Evolutionary conservation across 2,329 filamentous ascomycete species (phyloP), one percentile per base, ranked within the genome.

Genomic region (Aspergillaceae sp.): DNA sequence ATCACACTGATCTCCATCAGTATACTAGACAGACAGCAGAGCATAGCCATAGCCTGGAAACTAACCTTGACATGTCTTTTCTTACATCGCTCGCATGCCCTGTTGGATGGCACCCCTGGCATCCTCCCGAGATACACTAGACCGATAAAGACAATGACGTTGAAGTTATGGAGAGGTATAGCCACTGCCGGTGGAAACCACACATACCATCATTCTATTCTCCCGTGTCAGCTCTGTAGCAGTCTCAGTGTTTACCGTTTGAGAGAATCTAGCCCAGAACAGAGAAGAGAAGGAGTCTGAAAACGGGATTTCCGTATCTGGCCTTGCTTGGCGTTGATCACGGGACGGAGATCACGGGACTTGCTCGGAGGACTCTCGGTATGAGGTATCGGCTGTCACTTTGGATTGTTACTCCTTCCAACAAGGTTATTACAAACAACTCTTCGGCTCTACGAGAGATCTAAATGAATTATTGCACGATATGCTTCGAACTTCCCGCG

Each of bases 21-120:
- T 5, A 29, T 29, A 27, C 28, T 30, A 41, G 44, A 41, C 11
- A 19, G 4, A 11, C 19, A 41, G 4, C 4, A 28, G 29, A 19
- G 29, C 5, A 30, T 32, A 41, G n/a, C 10, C 8, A 2, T 32
- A 32, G 7, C 4, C 5, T 7, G 5, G 4, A 7, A 28, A 55
- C 53, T 7, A n/a, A 66, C 65, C 59, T 67, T 67, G 30, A 67
- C 43, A 54, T 67, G 65, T 33, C 61, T 57, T 48, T 66, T 67
- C 45, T 67, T 67, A 55, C 65, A 67, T 51, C 64, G 59, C 50
- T 67, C 63, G 43, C 65, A 67, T 29, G 63, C 61, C 47, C 65
- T 67, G 47, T 67, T 67, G 4, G 65, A 67, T 5, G 65, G 65
- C 33, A 67, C 65, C 19, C 65, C 65, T 9, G 65, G 64, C 65